Base-by-base conservation (phyloP, 1,284 basidiomycete genomes). In the Ustilago cynodontis region DNA sequence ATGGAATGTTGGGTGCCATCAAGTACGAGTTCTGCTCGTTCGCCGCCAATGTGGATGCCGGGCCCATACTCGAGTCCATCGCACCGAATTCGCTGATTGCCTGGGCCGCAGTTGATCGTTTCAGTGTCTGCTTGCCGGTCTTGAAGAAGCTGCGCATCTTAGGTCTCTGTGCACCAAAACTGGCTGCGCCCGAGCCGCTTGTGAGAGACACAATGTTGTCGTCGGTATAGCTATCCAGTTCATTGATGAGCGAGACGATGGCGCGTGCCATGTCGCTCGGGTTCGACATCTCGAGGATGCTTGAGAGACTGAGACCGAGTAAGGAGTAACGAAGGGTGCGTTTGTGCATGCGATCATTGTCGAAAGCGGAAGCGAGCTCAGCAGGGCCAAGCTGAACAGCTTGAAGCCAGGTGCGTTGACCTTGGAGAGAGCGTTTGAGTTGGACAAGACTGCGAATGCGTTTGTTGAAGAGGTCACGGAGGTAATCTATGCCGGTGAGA, bases 11-110 rank as follows among this genome's bases (percentile, higher is more conserved):
- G 1, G 92, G 93, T 39, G 89, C 88, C 77, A 92, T 88, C 50
- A 94, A 89, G 82, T 91, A 93, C 0, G 92, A 91, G 13, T 92
- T 91, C 37, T 89, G 88, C 49, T 76, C 73, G 39, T n/a, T 55
- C 0, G 22, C 65, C 5, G 58, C 52, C 29, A 54, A 33, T 0
- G 50, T 62, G n/a, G 63, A 64, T 14, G 69, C 53, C 2, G 66
- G 57, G 24, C 57, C 70, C 10, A 65, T 58, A 22, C 49, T 61
- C 9, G 66, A 53, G 14, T 77, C 75, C 24, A 69, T 13, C 13
- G 54, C 47, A 4, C 70, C 66, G 20, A 73, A 77, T 18, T 77
- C 75, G 67, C 59, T 65, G 60, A 73, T 69, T 14, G 71, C 75
- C 29, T 73, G 71, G 13, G 62, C 71, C 1, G 67, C 71, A 18